A percentile compares a stretch with the other conserved stretches of the same genome.
phyloP scores from a whole-genome alignment of 768 basidiomycete species.

The Kockovaella imperatae region DNA sequence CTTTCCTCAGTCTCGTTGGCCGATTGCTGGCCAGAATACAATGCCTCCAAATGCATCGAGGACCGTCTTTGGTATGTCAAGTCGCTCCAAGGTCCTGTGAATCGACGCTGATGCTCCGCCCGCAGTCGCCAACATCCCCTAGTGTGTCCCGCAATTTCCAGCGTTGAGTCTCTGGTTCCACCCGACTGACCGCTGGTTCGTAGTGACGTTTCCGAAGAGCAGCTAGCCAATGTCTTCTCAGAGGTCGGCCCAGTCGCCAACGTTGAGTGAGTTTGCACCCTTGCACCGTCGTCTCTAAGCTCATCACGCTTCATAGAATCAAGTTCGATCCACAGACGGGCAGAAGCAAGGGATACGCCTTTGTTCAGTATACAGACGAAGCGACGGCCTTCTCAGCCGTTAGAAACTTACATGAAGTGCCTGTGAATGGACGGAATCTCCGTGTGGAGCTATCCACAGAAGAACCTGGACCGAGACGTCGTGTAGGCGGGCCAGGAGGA shows the following conservation, averaged over 20 bases:
- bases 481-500: constrained; percentile 5
- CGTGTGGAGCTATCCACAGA: constrained; percentile 67
- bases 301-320: constrained; percentile 22
- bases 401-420: constrained; percentile 85
- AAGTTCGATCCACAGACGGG: constrained; percentile 45
- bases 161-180: background rate
- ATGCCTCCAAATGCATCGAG: constrained; percentile 16
- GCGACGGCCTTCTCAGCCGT: constrained; percentile 93
- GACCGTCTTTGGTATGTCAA: constrained; percentile 25
- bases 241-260: constrained; percentile 44
- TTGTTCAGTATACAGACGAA: constrained; percentile 57
- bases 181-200: background rate
- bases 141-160: constrained; percentile 14
- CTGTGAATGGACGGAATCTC: constrained; percentile 83
- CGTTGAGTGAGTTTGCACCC: constrained; percentile 35
- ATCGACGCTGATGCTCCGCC: background rate
- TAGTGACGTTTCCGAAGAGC: constrained; percentile 46
- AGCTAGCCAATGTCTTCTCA: constrained; percentile 40
- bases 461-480: constrained; percentile 25
- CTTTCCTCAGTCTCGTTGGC: no score
- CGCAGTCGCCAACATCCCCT: constrained; percentile 32
- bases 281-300: background rate
- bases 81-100: background rate
- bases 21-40: no score
- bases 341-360: constrained; percentile 44